Base-by-base conservation (phyloP, 352 stramenopile species). In the Ochromonadaceae sp. region DNA sequence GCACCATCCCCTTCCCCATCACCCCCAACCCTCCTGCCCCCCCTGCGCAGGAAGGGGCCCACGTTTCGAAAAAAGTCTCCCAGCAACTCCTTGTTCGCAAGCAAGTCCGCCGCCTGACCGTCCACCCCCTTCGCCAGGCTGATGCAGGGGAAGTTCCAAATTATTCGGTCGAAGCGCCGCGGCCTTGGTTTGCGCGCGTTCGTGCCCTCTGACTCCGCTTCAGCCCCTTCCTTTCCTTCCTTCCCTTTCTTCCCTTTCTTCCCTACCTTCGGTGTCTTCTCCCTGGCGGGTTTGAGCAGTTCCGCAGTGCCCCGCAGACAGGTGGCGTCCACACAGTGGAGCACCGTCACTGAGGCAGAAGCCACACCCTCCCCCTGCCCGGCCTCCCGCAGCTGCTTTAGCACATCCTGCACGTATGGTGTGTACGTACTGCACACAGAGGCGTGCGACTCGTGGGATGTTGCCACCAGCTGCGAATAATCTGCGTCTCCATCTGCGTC, bases 61-160 rank as follows among this genome's bases (percentile, higher is more conserved):
- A 81, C 74, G 70, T 83, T 80, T 4, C 47, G 57, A 36, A 96
- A 88, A 74, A 98, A 98, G 20, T 72, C 74, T 34, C 78, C 67
- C 25, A 97, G 67, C 0, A 97, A 74, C 58, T 81, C 59, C 68
- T 94, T 94, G 76, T 97, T 97, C 7, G 76, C 58, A 68, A 96
- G 87, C 84, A 97, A 94, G 67, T 89, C 87, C 36, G 88, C 59
- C 72, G 95, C 95, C 76, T 98, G 90, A n/a, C 88, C 91, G 78
- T 97, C 91, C 72, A 93, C 77, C 49, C 91, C 88, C 12, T 75
- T 77, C 0, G 72, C 76, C 44, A 90, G 84, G 32, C 82, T 84
- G 5, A 93, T 85, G 63, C 90, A 96, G 26, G 89, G 88, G 68
- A 97, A 97, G 73, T 97, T 97, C 87, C 88, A 98, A 34, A 93